phyloP scores from a whole-genome alignment of 1,284 basidiomycete genomes.

The Prillingera fragicola region DNA sequence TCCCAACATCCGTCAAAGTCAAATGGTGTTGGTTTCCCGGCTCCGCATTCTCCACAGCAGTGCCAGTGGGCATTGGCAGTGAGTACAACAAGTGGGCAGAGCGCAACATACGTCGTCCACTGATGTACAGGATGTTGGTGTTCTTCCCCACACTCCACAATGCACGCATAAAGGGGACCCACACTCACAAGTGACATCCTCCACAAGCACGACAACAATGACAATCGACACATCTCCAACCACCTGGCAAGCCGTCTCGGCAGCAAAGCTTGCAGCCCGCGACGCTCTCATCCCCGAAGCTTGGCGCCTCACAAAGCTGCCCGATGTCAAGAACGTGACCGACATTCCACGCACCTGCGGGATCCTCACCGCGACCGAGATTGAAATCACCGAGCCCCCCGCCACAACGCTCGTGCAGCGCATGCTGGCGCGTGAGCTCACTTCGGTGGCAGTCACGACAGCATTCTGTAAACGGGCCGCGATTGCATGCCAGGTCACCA shows the following conservation, averaged over 20 bases:
- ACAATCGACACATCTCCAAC: background rate
- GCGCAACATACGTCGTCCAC: no score
- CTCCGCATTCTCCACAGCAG: no score
- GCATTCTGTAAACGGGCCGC: background rate
- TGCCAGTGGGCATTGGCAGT: no score
- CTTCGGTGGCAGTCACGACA: background rate
- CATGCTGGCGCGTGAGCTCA: conserved; percentile 16
- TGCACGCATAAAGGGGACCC: no score
- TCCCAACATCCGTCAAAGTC: no score
- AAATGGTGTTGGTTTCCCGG: no score
- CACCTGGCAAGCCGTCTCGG: conserved; percentile 53
- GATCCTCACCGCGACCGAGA: conserved; percentile 56
- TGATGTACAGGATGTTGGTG: no score
- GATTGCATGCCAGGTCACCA: conserved; percentile 13
- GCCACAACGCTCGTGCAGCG: conserved; percentile 20
- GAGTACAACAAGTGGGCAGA: no score
- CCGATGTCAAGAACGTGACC: conserved; percentile 52
- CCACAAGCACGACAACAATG: no score
- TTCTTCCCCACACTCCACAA: no score
- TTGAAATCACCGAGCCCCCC: conserved; percentile 58
- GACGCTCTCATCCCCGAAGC: conserved; percentile 55
- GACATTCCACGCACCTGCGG: conserved; percentile 57
- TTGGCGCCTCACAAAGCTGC: conserved; percentile 55
- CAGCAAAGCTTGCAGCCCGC: conserved; percentile 53
- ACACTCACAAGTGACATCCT: no score